Conservation (phyloP, 352 stramenopile species). For the Phytopythium litorale region DNA sequence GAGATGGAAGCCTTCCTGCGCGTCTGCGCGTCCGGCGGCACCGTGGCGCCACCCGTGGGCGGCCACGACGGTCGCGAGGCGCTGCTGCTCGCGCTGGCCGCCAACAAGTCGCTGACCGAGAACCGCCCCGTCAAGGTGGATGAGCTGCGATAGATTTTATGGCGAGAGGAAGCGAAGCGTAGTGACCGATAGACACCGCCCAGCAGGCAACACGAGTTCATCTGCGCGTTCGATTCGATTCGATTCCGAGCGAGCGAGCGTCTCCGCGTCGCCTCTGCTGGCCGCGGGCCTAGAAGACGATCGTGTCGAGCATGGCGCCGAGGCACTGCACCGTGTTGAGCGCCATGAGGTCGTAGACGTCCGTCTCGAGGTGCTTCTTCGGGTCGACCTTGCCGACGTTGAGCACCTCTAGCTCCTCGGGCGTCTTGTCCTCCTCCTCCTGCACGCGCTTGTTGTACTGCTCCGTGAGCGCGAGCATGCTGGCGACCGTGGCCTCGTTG, state of each 20-base stretch:
- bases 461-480: conserved; percentile 94
- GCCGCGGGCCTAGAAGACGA: conserved; percentile 91
- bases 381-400: conserved; percentile 98
- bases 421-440: conserved; percentile 97
- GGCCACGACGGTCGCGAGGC: conserved; percentile 39
- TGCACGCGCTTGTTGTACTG: conserved; percentile 96
- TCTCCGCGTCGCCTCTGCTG: too few species aligned
- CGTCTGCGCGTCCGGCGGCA: background rate
- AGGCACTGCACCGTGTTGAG: conserved; percentile 98
- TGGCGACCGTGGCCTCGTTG: conserved; percentile 92
- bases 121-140: conserved; percentile 41
- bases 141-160: conserved; percentile 18
- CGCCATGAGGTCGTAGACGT: conserved; percentile 97
- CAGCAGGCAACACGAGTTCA: too few species aligned
- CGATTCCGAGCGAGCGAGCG: too few species aligned
- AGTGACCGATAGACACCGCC: too few species aligned
- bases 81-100: conserved; percentile 42
- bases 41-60: conserved; percentile 19
- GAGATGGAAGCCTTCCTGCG: conserved; percentile 50
- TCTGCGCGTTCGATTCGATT: too few species aligned
- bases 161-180: too few species aligned
- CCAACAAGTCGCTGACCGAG: conserved; percentile 37
- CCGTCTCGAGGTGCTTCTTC: conserved; percentile 92
- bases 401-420: conserved; percentile 95
- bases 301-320: conserved; percentile 97